These are phyloP conservation scores for Lactarius vividus DNA, from an alignment of 768 basidiomycete genomes.

Conservation along the genomic window DNA sequence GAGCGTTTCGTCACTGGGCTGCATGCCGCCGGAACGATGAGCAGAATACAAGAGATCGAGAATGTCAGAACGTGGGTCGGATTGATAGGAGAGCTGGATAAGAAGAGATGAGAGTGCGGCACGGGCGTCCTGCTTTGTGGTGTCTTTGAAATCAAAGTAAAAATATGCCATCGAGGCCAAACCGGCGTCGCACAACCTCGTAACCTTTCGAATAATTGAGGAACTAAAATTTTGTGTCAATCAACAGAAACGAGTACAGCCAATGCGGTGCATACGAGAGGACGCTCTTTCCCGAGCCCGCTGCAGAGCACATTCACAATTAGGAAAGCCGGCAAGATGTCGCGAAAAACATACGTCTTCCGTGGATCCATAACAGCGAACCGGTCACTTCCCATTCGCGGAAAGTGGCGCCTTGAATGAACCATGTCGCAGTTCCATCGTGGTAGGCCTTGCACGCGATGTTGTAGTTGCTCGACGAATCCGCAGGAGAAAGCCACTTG, in stretches of 20 bases:
- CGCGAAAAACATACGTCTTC: not conserved
- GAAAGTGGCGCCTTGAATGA: not conserved
- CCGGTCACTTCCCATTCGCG: not conserved
- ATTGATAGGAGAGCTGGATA: not conserved
- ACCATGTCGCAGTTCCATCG: conserved; percentile 6
- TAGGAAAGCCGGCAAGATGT: too few relatives aligned
- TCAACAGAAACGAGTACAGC: not conserved
- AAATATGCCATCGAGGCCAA: too few relatives aligned
- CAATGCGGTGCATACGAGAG: not conserved
- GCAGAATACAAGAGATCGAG: not conserved
- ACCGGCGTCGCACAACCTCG: not conserved
- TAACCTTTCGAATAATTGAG: not conserved
- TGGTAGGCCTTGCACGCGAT: not conserved
- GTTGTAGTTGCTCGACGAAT: not conserved
- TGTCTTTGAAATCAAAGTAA: too few relatives aligned
- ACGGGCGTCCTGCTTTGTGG: too few relatives aligned
- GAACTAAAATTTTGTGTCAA: not conserved
- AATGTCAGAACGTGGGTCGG: not conserved
- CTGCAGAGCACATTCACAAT: too few relatives aligned
- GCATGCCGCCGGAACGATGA: not conserved
- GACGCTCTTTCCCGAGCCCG: too few relatives aligned
- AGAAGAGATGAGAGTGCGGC: not conserved
- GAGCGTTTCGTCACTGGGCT: not conserved
- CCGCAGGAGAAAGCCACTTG: not conserved
- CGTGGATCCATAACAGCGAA: conserved; percentile 2